Base-by-base conservation (phyloP, 1,284 basidiomycete species). In the Sporisorium graminicola region DNA sequence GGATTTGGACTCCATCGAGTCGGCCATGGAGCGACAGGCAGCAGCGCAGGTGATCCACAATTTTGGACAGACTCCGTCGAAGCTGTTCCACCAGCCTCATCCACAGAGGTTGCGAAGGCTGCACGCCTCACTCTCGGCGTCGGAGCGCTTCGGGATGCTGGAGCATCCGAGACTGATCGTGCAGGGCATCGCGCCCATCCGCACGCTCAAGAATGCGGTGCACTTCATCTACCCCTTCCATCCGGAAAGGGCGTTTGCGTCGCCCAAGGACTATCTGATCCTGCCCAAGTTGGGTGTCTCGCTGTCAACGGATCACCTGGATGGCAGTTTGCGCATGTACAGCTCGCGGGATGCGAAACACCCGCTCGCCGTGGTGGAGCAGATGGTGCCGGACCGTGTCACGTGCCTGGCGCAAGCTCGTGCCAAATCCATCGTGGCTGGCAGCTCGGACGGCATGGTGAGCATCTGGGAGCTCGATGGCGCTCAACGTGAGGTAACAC, bases 41-140 rank as follows among this genome's bases (percentile, higher is more conserved):
- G 94, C 93, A 2, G 93, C 95, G 9, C 94, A 94, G 5, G 96
- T 95, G 74, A 97, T 98, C 51, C 95, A 98, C 86, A 97, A 96
- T 77, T 96, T 94, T 49, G 65, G 71, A 8, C 65, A 80, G 40
- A 72, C 80, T 29, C 70, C 65, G 9, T 55, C 63, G 22, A 62
- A 94, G 83, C 89, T 98, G n/a, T 98, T 98, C 86, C 88, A 87
- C n/a, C 83, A 87, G 1, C 90, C 93, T 4, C 95, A 98, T 87
- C 94, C 94, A 0, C 86, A 89, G 46, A 89, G 94, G 18, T 89
- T 91, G 74, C 88, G 59, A 20, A 60, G 68, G n/a, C 31, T 40
- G 12, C 44, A 54, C 16, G 54, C 57, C 2, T 27, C 66, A 26
- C 44, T 72, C 20, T 33, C 70, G 2, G 58, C 63, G 0, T 60